These are phyloP conservation scores for Sphaerostilbella broomeana DNA, from an alignment of 2,329 filamentous ascomycete species.

Conservation along the genomic window DNA sequence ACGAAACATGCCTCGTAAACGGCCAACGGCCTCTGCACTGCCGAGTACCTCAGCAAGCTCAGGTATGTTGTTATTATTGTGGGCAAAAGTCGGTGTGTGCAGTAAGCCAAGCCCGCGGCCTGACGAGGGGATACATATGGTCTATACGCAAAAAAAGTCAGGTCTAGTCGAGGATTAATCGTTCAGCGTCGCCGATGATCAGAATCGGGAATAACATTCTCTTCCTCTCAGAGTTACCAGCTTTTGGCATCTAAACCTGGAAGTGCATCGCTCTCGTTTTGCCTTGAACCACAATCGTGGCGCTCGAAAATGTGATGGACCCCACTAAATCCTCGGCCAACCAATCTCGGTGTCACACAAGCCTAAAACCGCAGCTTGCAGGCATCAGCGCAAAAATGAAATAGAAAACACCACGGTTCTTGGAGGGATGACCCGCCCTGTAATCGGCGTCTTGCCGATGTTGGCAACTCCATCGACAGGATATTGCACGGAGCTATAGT, in stretches of 20 bases:
- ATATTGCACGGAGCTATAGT: neutral
- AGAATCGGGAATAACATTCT: neutral
- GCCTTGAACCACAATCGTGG: constrained; percentile 3
- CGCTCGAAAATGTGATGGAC: constrained; percentile 7
- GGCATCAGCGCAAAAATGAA: too few species aligned
- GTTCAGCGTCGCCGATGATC: neutral
- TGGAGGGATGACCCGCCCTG: neutral
- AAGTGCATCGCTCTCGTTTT: too few species aligned
- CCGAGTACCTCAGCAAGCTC: too few species aligned
- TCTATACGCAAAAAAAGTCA: too few species aligned
- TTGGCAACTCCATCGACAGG: neutral
- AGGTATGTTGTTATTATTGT: neutral
- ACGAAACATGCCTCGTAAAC: constrained; percentile 9
- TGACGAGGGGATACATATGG: too few species aligned
- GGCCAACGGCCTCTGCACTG: neutral
- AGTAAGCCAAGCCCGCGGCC: constrained; percentile 1
- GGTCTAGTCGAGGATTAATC: too few species aligned
- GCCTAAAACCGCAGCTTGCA: constrained; percentile 3
- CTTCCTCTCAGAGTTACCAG: too few species aligned
- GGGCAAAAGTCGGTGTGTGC: constrained; percentile 11
- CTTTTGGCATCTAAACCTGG: too few species aligned
- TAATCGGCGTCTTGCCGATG: neutral
- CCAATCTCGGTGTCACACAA: constrained; percentile 14
- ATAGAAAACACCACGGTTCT: neutral
- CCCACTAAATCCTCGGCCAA: neutral